Conservation (phyloP, 192 early-diverging fungal species). For the Spizellomyces sp. region DNA sequence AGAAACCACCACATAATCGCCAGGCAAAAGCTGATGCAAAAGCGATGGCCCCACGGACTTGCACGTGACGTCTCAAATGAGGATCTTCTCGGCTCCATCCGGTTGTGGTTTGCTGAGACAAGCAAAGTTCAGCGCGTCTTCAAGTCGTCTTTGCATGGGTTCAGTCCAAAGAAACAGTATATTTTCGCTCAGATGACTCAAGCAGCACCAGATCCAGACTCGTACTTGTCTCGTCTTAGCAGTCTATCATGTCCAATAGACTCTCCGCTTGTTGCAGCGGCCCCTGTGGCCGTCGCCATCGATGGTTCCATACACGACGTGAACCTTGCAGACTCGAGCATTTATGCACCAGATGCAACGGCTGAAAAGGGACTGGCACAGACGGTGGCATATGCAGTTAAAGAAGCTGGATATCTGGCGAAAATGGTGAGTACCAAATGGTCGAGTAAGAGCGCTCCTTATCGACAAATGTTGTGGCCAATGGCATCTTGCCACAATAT, state of each 20-base stretch:
- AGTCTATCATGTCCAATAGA: neutral
- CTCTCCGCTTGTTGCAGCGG: conserved; percentile 12
- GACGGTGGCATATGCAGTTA: conserved; percentile 29
- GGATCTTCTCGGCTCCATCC: too few species aligned
- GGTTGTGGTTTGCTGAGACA: too few species aligned
- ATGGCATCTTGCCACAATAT: neutral
- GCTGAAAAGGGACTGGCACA: conserved; percentile 15
- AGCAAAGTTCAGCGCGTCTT: too few species aligned
- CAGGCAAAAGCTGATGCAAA: too few species aligned
- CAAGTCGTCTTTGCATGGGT: too few species aligned
- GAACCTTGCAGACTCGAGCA: conserved; percentile 33
- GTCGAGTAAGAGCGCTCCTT: neutral
- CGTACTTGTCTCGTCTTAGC: conserved; percentile 17
- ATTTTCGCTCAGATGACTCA: neutral
- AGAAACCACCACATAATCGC: too few species aligned
- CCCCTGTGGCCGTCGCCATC: conserved; percentile 14
- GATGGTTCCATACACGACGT: conserved; percentile 28
- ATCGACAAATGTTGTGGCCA: neutral
- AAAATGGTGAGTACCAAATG: conserved; percentile 27
- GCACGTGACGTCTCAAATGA: too few species aligned
- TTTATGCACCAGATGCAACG: conserved; percentile 28
- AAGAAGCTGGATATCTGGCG: conserved; percentile 37
- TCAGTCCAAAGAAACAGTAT: too few species aligned
- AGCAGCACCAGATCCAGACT: conserved; percentile 21
- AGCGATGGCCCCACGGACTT: too few species aligned